Evolutionary conservation across 345 rosid genomes (phyloP).

Genomic region (Camelina laxa): DNA sequence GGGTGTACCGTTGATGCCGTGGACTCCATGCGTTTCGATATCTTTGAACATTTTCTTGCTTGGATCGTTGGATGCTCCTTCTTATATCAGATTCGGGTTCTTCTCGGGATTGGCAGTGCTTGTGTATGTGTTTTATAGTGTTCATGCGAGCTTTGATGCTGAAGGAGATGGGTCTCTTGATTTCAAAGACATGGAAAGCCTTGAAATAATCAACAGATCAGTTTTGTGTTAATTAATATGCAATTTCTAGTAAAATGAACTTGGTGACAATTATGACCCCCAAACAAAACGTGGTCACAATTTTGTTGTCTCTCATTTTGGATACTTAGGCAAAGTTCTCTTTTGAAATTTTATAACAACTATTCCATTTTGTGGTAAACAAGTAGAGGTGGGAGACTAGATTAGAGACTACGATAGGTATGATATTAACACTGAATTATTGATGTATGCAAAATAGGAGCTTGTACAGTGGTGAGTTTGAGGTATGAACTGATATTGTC

Average conservation of each 20-base stretch:
- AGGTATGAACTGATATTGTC: neutral
- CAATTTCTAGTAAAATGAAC: neutral
- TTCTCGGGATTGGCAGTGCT: slow-evolving; percentile 69
- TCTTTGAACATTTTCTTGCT: slow-evolving; percentile 77
- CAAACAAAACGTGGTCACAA: neutral
- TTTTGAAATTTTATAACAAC: neutral
- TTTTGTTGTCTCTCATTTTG: neutral
- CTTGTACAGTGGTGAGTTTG: slow-evolving; percentile 5
- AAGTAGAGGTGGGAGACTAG: neutral
- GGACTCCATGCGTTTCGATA: slow-evolving; percentile 82
- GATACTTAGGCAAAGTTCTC: neutral
- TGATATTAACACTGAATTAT: neutral
- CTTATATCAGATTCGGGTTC: slow-evolving; percentile 73
- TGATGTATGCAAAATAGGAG: slow-evolving; percentile 6
- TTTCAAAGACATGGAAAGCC: slow-evolving; percentile 52
- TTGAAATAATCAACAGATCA: slow-evolving; percentile 43
- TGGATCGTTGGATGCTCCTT: slow-evolving; percentile 71
- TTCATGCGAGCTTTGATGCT: slow-evolving; percentile 90
- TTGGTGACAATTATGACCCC: neutral
- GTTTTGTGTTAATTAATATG: slow-evolving; percentile 23
- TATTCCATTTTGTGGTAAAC: neutral
- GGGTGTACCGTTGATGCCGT: slow-evolving; percentile 93
- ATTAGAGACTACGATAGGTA: neutral
- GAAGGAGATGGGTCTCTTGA: slow-evolving; percentile 56
- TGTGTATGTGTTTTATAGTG: slow-evolving; percentile 77